Percentiles rank a stretch among this genome's conserved stretches.
Conservation (phyloP, 768 basidiomycete species). For the Naganishia kalamii region DNA sequence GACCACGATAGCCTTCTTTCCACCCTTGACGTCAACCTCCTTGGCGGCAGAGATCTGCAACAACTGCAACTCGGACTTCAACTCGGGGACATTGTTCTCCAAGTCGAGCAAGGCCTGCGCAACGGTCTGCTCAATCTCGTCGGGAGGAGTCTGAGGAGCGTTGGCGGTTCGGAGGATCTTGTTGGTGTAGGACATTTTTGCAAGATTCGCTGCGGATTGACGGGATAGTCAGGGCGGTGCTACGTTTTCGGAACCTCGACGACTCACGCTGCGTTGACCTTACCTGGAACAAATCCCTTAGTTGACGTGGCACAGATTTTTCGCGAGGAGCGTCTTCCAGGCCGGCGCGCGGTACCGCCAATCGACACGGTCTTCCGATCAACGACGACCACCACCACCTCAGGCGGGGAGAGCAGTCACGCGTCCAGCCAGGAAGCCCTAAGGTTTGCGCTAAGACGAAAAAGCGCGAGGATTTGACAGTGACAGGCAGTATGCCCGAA, state of each 20-base stretch:
- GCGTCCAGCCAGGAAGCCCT: not conserved
- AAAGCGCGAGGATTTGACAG: too few relatives aligned
- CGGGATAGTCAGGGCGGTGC: not conserved
- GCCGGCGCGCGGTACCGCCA: not conserved
- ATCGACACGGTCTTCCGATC: not conserved
- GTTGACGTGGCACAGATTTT: slow-evolving; percentile 14
- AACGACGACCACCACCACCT: not conserved
- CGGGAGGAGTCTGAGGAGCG: slow-evolving; percentile 79
- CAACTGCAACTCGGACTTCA: slow-evolving; percentile 90
- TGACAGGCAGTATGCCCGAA: too few relatives aligned
- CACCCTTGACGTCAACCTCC: slow-evolving; percentile 97
- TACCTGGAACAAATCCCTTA: slow-evolving; percentile 4
- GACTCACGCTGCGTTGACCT: slow-evolving; percentile 12
- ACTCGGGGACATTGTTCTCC: slow-evolving; percentile 95
- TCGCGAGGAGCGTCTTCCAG: slow-evolving; percentile 12
- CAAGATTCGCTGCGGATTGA: slow-evolving; percentile 9
- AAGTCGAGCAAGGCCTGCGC: slow-evolving; percentile 95
- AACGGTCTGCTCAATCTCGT: slow-evolving; percentile 94
- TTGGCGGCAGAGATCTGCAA: slow-evolving; percentile 97
- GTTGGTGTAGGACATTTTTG: slow-evolving; percentile 39
- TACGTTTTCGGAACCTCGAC: not conserved
- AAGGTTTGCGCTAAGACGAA: too few relatives aligned
- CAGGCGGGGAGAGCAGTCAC: not conserved
- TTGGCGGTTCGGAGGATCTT: slow-evolving; percentile 97
- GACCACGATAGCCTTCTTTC: slow-evolving; percentile 98